phyloP scores from a whole-genome alignment of 2,329 filamentous ascomycete genomes.

The Alternaria viburni region DNA sequence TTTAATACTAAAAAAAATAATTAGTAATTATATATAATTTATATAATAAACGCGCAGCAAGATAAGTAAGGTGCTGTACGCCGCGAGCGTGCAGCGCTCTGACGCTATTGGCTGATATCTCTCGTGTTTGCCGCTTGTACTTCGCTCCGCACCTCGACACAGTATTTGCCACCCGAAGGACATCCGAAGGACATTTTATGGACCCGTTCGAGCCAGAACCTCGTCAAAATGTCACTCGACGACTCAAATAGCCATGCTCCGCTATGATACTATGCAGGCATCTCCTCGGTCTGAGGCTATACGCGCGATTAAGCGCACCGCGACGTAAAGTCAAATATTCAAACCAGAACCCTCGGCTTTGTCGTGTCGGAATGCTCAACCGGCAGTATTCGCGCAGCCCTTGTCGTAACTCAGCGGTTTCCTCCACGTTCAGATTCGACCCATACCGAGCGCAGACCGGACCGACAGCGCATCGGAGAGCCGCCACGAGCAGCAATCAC shows the following conservation, averaged over 20 bases:
- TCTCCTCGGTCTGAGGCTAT: not conserved
- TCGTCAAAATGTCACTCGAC: not conserved
- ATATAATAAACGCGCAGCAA: too few relatives aligned
- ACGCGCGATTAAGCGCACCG: not conserved
- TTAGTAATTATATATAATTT: too few relatives aligned
- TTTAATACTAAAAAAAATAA: too few relatives aligned
- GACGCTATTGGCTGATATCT: conserved; percentile 3
- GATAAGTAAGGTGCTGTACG: not conserved
- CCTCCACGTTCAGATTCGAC: not conserved
- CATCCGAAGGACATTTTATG: not conserved
- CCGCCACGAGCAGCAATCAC: not conserved
- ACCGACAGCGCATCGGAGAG: not conserved
- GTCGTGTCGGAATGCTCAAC: not conserved
- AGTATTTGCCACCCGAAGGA: not conserved
- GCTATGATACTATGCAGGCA: not conserved
- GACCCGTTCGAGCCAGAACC: not conserved
- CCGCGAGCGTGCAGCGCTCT: conserved; percentile 1
- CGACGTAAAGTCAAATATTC: not conserved
- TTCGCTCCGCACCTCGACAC: not conserved
- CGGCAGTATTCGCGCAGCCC: not conserved
- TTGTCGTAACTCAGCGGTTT: not conserved
- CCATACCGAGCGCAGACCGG: not conserved
- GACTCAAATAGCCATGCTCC: not conserved
- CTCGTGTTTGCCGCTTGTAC: not conserved
- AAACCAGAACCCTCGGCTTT: not conserved